phyloP scores from a whole-genome alignment of 495 filamentous ascomycete species.

The Daldinia childiae region DNA sequence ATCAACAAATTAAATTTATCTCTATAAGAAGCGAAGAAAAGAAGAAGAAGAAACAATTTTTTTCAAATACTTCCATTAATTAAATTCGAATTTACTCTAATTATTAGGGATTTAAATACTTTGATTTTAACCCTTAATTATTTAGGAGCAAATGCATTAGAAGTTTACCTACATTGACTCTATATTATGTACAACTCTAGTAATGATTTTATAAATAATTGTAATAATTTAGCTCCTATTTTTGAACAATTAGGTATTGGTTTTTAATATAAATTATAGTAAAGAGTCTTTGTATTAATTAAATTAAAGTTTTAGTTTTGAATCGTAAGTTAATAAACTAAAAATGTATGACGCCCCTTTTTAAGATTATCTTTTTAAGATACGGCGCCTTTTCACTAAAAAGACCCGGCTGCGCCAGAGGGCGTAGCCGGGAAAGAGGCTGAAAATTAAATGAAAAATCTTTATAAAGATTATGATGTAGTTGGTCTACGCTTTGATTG shows the following conservation, averaged over 20 bases:
- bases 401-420: background rate
- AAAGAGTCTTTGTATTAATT: slow-evolving; percentile 5
- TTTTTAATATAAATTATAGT: slow-evolving; percentile 4
- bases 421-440: no score
- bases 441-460: background rate
- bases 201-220: no score
- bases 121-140: background rate
- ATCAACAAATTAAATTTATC: no score
- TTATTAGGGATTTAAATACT: slow-evolving; percentile 3
- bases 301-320: slow-evolving; percentile 3
- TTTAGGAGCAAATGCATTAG: background rate
- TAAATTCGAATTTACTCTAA: slow-evolving; percentile 2
- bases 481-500: no score
- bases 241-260: slow-evolving; percentile 5
- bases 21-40: no score
- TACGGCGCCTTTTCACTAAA: background rate
- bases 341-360: background rate
- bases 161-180: slow-evolving; percentile 1
- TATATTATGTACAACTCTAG: background rate
- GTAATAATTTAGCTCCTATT: background rate
- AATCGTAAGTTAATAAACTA: slow-evolving; percentile 5
- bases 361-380: slow-evolving; percentile 4
- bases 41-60: no score
- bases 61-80: background rate
- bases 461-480: no score